phyloP scores from a whole-genome alignment of 441 rosid genomes.

The Melastoma candidum region DNA sequence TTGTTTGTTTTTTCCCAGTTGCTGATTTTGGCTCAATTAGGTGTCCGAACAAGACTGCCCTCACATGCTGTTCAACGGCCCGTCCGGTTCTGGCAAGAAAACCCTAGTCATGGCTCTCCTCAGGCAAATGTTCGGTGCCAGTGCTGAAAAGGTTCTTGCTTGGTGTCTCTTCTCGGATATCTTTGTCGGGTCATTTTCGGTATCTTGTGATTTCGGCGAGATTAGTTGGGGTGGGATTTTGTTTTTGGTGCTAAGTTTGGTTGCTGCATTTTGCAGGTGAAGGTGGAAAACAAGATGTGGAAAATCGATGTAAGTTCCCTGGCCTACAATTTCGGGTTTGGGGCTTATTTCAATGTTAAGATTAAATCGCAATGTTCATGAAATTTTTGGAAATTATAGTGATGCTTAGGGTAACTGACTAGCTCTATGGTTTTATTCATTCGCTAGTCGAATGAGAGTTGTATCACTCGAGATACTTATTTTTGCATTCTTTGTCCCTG shows the following conservation, averaged over 20 bases:
- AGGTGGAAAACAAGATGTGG: conserved; percentile 88
- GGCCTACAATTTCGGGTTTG: conserved; percentile 1
- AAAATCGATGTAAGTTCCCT: conserved; percentile 63
- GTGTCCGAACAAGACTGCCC: conserved; percentile 93
- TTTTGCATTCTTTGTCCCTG: neutral
- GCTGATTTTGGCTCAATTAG: conserved; percentile 18
- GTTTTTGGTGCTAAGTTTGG: neutral
- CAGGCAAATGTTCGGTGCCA: conserved; percentile 71
- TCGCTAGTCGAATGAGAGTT: neutral
- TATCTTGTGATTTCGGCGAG: neutral
- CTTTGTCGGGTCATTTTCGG: neutral
- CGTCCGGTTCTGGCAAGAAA: conserved; percentile 96
- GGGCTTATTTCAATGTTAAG: no score
- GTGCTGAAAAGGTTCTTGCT: conserved; percentile 67
- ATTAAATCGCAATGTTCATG: no score
- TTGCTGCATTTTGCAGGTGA: conserved; percentile 53
- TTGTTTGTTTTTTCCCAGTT: neutral
- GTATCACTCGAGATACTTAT: neutral
- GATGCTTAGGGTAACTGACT: neutral
- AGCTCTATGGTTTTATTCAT: neutral
- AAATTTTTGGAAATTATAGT: neutral
- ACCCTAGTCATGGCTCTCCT: conserved; percentile 92
- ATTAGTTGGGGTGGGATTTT: conserved; percentile 1
- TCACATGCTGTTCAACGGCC: conserved; percentile 92
- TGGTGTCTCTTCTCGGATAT: neutral